A percentile compares a stretch with the other conserved stretches of the same genome.
These are phyloP conservation scores for Apiospora marii DNA, from an alignment of 2,329 filamentous ascomycete species.

Conservation along the genomic window DNA sequence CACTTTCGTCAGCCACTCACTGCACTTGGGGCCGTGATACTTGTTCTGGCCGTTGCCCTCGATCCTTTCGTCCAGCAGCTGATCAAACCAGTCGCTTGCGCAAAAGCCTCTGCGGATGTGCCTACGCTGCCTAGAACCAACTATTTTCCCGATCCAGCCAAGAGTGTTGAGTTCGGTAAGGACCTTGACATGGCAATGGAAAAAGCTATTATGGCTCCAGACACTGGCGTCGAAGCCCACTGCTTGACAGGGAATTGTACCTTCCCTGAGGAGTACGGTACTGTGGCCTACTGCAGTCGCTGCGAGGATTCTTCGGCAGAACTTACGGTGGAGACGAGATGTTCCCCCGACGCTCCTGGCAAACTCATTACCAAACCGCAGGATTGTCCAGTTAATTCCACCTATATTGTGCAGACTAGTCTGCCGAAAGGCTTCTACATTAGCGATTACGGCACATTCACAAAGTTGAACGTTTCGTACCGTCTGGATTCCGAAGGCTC, in stretches of 20 bases:
- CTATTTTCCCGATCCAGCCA: neutral
- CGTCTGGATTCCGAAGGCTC: too few species aligned
- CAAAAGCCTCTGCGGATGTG: neutral
- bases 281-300: conserved; percentile 28
- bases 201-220: neutral
- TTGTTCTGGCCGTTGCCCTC: neutral
- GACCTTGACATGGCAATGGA: neutral
- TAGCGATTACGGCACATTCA: too few species aligned
- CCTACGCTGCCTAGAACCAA: neutral
- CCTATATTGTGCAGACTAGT: neutral
- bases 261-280: conserved; percentile 26
- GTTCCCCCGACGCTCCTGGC: neutral
- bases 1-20: conserved; percentile 19
- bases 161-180: too few species aligned
- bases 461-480: too few species aligned
- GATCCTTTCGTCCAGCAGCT: neutral
- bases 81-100: neutral
- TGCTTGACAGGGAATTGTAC: conserved; percentile 29
- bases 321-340: neutral
- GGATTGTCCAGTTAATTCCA: neutral
- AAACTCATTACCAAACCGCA: neutral
- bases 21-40: neutral
- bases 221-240: neutral
- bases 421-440: neutral
- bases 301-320: conserved; percentile 26